phyloP scores from a whole-genome alignment of 768 basidiomycete species.

The Boletus sensibilis region DNA sequence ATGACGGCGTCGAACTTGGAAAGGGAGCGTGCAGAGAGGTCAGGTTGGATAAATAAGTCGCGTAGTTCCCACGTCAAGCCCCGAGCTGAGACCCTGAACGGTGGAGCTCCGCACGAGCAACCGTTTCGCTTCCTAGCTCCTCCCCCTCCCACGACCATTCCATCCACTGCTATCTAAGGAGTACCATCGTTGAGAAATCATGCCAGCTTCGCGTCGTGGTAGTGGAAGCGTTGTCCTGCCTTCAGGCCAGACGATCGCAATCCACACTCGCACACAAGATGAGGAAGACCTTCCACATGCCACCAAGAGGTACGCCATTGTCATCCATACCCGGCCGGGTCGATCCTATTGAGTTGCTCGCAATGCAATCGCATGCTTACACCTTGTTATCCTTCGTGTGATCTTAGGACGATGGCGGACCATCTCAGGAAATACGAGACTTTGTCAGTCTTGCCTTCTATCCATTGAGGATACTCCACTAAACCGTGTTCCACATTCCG shows the following conservation, averaged over 20 bases:
- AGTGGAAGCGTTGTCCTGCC: constrained; percentile 73
- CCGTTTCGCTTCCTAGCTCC: constrained; percentile 6
- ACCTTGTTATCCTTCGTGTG: neutral
- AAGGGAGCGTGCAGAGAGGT: neutral
- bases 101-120: constrained; percentile 16
- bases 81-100: constrained; percentile 4
- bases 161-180: neutral
- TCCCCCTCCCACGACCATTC: constrained; percentile 23
- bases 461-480: neutral
- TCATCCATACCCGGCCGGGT: neutral
- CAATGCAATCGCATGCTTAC: constrained; percentile 6
- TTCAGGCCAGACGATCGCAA: constrained; percentile 75
- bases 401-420: constrained; percentile 83
- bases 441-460: constrained; percentile 51
- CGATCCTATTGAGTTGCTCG: neutral
- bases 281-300: constrained; percentile 89
- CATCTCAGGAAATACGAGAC: constrained; percentile 89
- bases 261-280: constrained; percentile 86
- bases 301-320: constrained; percentile 73
- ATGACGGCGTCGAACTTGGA: constrained; percentile 39
- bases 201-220: constrained; percentile 74
- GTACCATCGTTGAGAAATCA: constrained; percentile 27
- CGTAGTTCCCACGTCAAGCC: constrained; percentile 26
- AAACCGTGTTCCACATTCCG: neutral
- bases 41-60: constrained; percentile 13